Evolutionary conservation across 306 rosid species (phyloP), one percentile per base, ranked within the genome.

Genomic region (Quillaja saponaria): DNA sequence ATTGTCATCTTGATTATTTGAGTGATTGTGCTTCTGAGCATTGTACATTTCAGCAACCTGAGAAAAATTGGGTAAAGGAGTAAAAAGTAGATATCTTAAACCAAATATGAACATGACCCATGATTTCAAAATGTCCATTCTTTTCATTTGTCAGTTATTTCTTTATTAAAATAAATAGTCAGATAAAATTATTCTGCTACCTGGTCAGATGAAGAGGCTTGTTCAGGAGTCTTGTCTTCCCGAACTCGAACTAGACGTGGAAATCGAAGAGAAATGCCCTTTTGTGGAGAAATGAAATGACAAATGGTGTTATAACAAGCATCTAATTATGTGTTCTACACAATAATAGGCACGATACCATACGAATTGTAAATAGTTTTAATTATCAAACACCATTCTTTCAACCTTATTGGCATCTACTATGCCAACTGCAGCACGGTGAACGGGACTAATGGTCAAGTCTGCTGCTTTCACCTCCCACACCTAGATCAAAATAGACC

Each of bases 381-480:
- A 25, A 25, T 25, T 39, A 48, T 58, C 41, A 51, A 57, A 5
- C 45, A 58, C 64, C 13, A 20, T 39, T 12, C 45, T 21, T 54
- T 47, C 55, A 71, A 92, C 96, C 99, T 89, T 92, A 35, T 72
- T 62, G 7, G 83, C 31, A 76, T 86, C 95, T 58, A 89, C 87
- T 45, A 76, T 85, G 75, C 99, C 95, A 17, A 74, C 80, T 61
- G 87, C 99, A 60, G 99, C 99, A 46, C 82, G 90, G 68, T 92
- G 69, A 80, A 92, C 90, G 15, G 98, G 96, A 73, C 95, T 92
- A 75, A 92, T 81, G 53, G 96, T 89, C 83, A 92, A 72, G 62
- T 92, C 99, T 34, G 99, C 99, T 44, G 96, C 96, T 78, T 85
- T 92, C 63, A 92, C 96, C 78, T 84, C 96, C 96, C 99, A 89